Evolutionary conservation across 306 rosid species (phyloP), one percentile per base, ranked within the genome.

Genomic region (Pyrus bretschneideri): DNA sequence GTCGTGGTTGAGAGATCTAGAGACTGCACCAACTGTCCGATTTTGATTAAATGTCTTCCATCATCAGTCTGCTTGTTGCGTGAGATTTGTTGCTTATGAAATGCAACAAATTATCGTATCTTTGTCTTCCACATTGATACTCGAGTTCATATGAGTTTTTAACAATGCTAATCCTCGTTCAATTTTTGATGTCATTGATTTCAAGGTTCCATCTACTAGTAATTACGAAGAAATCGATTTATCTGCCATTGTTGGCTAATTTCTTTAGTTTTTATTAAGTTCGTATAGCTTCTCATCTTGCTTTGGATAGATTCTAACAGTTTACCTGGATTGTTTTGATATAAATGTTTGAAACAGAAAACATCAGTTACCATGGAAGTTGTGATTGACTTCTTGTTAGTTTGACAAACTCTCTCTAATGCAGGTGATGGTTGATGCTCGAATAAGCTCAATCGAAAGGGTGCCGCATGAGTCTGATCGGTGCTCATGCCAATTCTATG

Each of bases 381-480:
- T 71, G 68, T 40, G n/a, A 38, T 38, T 63, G 27, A 33, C 77
- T 22, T 40, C 10, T 4, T 65, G 11, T 31, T 11, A 75, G 68
- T 75, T 76, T 73, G 33, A 80, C 61, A 14, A 61, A 49, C 40
- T 64, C 65, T 71, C 77, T 51, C 57, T 23, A 13, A 55, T 81
- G 21, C 44, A 94, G 98, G 92, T 83, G 22, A 88, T 91, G 95
- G 18, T 63, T 23, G 98, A 94, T 89, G 97, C 92, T 73, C 88
- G 81, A 90, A 89, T 94, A 82, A 90, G 92, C 71, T 94, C 97
- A 35, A 82, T 94, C 4, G 89, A 89, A 80, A 86, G 98, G 83
- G 89, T 78, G 81, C 95, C 92, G 30, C 98, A 94, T 70, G 91
- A 80, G 54, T 69, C 88, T 29, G 81, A 40, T 40, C 45, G 77